Conservation (phyloP, 805 yeast genomes). For the Barnettozyma vustinii region DNA sequence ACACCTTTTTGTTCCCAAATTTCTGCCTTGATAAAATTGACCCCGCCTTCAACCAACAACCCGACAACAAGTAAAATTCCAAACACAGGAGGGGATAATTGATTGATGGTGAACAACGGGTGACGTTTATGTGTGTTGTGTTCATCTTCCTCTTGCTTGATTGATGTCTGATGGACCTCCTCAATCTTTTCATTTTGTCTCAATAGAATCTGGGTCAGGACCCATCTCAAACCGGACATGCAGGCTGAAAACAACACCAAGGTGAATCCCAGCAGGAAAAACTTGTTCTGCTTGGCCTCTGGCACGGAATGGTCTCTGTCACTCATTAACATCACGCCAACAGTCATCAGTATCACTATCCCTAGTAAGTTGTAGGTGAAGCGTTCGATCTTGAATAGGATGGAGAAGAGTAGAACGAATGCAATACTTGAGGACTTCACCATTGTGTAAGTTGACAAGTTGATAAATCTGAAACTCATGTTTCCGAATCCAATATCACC, state of each 20-base stretch:
- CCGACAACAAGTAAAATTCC: slow-evolving; percentile 58
- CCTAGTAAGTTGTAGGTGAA: slow-evolving; percentile 61
- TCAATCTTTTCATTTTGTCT: slow-evolving; percentile 4
- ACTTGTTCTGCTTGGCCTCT: slow-evolving; percentile 19
- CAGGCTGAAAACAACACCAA: slow-evolving; percentile 74
- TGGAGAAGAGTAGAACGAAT: slow-evolving; percentile 85
- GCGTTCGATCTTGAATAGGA: slow-evolving; percentile 70
- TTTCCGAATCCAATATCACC: slow-evolving; percentile 95
- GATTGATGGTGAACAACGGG: slow-evolving; percentile 79
- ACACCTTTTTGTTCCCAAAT: slow-evolving; percentile 66
- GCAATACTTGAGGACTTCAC: slow-evolving; percentile 83
- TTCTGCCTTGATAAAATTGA: slow-evolving; percentile 42
- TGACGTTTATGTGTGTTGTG: slow-evolving; percentile 35
- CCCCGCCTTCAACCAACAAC: slow-evolving; percentile 61
- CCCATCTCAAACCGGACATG: slow-evolving; percentile 92
- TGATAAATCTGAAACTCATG: slow-evolving; percentile 70
- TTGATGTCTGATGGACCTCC: not conserved
- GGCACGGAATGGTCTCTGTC: slow-evolving; percentile 30
- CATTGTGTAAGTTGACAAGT: slow-evolving; percentile 87
- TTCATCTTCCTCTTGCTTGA: not conserved
- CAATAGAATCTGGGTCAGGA: slow-evolving; percentile 79
- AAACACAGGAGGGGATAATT: slow-evolving; percentile 82
- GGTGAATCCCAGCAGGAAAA: slow-evolving; percentile 51
- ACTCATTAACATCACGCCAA: slow-evolving; percentile 88
- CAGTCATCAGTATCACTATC: slow-evolving; percentile 74